Evolutionary conservation across 768 basidiomycete genomes (phyloP), one percentile per base, ranked within the genome.

Genomic region (Hypholoma fasciculare): DNA sequence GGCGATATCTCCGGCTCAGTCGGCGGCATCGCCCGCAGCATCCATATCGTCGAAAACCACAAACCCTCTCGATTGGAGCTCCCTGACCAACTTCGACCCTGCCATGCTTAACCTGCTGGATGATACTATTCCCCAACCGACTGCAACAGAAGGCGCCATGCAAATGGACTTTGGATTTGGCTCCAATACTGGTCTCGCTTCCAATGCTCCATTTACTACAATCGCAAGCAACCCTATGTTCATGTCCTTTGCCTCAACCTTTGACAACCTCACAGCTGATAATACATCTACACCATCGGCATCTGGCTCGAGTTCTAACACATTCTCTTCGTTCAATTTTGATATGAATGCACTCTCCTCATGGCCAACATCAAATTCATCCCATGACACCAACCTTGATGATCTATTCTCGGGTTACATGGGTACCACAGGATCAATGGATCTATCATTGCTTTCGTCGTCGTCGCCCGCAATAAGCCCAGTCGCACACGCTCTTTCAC

Each of bases 201-300:
- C 76, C 14, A 75, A 75, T 36, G 75, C 78, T 6, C 81, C 85
- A 1, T 92, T 84, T 71, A 92, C 88, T 57, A 91, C 89, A 11
- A 87, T 95, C 57, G 91, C 91, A 50, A 86, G 81, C 73, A 93
- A 93, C 61, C 91, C 92, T 1, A 80, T 86, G 73, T 93, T 89
- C 77, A 91, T 90, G 78, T 90, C 91, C n/a, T 89, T 89, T 68
- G 82, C 87, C 14, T 81, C 84, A 17, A 71, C 75, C 7, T 85
- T 82, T 61, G 86, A 87, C 74, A 37, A 69, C 73, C 14, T 65
- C 74, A 11, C 69, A 74, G 13, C 61, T 67, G 26, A 59, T 51
- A 44, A 59, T 34, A 50, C 57, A 30, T 57, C 61, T 9, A 65
- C 42, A 48, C 55, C 69, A 54, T 23, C 60, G 38, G 53, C 61